These are phyloP conservation scores for Salvia miltiorrhiza DNA, from an alignment of 257 asterid species.

Conservation along the genomic window DNA sequence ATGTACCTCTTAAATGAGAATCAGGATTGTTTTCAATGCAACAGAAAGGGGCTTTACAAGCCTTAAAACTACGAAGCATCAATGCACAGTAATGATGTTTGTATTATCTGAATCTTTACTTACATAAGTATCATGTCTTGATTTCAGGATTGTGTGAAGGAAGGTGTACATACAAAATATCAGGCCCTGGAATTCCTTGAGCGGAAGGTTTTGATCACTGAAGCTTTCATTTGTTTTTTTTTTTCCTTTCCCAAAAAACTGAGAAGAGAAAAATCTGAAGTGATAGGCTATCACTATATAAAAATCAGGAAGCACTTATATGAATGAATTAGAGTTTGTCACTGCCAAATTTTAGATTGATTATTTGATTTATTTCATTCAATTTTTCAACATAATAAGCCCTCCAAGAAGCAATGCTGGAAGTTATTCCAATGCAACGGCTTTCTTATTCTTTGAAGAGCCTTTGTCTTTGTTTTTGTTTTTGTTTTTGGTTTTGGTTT, in stretches of 20 bases:
- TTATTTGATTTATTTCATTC: background rate
- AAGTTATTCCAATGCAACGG: conserved; percentile 1
- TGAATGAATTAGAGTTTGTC: background rate
- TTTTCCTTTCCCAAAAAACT: background rate
- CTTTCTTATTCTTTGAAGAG: background rate
- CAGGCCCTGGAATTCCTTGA: conserved; percentile 86
- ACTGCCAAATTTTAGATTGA: background rate
- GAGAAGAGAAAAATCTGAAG: background rate
- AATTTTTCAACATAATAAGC: background rate
- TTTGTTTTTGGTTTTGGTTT: too few species aligned
- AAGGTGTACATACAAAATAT: conserved; percentile 56
- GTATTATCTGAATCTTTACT: conserved; percentile 16
- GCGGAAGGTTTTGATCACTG: conserved; percentile 47
- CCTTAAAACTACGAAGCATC: conserved; percentile 9
- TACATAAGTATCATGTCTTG: conserved; percentile 4
- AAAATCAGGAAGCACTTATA: background rate
- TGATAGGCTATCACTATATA: background rate
- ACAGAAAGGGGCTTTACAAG: conserved; percentile 4
- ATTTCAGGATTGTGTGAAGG: conserved; percentile 78
- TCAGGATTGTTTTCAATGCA: background rate
- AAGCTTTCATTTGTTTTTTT: background rate
- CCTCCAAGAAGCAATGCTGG: background rate
- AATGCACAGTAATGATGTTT: background rate
- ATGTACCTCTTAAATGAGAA: conserved; percentile 3
- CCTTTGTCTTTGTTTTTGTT: too few species aligned